Evolutionary conservation across 192 early-diverging fungal genomes (phyloP), one percentile per base, ranked within the genome.

Genomic region (Coemansia sp.): DNA sequence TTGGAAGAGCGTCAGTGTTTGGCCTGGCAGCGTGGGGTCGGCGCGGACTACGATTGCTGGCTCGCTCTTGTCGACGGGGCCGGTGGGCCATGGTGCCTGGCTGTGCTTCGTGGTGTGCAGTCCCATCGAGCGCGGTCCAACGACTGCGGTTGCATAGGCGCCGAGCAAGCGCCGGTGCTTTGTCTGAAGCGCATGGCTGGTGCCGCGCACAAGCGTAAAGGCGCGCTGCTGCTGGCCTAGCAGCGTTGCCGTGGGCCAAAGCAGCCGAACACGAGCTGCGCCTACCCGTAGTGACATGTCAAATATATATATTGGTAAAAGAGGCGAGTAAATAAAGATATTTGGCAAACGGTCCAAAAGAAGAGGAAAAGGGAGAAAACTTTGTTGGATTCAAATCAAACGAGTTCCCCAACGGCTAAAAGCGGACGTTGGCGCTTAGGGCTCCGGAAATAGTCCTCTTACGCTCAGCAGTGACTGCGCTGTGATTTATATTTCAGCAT

Each of bases 1-100:
- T 35, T 74, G 59, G 32, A 63, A 42, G 29, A 65, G 25, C 31
- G 65, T 67, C 65, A 77, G 61, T 19, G 67, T 59, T 42, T 66
- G 65, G 1, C 71, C 80, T 17, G 80, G 74, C 22, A 77, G 58
- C 31, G 80, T 77, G 11, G 80, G 80, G 24, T 83, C 80, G 22
- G 60, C 43, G 27, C 70, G 70, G 2, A 25, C 20, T 3, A 24
- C 61, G 5, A 14, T 39, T 36, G 15, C 51, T 1, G 51, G 22
- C 11, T 25, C 51, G 15, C 29, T 54, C 4, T 25, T 54, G 51
- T 54, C 51, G 27, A 54, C 29, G 27, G 51, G 51, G 7, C 51
- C 51, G 4, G 51, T 54, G 51, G 51, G 51, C 51, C 51, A 54
- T 25, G 51, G 51, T n/a, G 27, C 27, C 51, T 27, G 51, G 5